Base-by-base conservation (phyloP, 306 rosid species). In the Canavalia ensiformis region DNA sequence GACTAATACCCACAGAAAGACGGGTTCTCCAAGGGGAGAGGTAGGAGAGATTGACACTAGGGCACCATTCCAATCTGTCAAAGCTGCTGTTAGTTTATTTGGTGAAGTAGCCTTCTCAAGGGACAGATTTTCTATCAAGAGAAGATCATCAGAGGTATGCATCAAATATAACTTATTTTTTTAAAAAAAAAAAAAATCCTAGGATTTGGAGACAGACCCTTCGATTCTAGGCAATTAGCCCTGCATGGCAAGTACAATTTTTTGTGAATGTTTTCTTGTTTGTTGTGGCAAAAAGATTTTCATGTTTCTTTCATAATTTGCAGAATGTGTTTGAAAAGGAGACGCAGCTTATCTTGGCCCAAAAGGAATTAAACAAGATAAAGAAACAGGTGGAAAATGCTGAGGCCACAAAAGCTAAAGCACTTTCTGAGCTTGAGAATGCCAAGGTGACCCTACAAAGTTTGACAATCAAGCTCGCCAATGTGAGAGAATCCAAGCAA, bases 11-110 rank as follows among this genome's bases (percentile, higher is more conserved):
- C 8, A 25, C 30, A 84, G 75, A 5, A 65, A 62, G 74, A 0
- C 8, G 12, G 84, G 77, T 79, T 93, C 98, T 76, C 93, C 98
- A 3, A 90, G 84, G 81, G 81, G 80, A 39, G 97, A 91, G 86
- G 91, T 95, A 76, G 98, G 98, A 77, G 97, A 92, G 86, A 90
- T 94, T 33, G 97, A 92, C 87, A 94, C 96, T 6, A 84, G 98
- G 75, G 90, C 96, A 3, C 99, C 99, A 8, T 93, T 95, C 78
- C 96, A 93, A 85, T 95, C 99, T 34, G 99, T 95, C 77, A 95
- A 89, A 85, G 98, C 96, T 60, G 99, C 99, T 59, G 98, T 95
- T 50, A 86, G 87, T 88, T 84, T 95, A 52, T 95, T 95, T 74
- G 96, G 97, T 45, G 97, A 88, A 80, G 99, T 95, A 3, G 92